These are phyloP conservation scores for Rhizopogon rudus DNA, from an alignment of 768 basidiomycete genomes.

Conservation along the genomic window DNA sequence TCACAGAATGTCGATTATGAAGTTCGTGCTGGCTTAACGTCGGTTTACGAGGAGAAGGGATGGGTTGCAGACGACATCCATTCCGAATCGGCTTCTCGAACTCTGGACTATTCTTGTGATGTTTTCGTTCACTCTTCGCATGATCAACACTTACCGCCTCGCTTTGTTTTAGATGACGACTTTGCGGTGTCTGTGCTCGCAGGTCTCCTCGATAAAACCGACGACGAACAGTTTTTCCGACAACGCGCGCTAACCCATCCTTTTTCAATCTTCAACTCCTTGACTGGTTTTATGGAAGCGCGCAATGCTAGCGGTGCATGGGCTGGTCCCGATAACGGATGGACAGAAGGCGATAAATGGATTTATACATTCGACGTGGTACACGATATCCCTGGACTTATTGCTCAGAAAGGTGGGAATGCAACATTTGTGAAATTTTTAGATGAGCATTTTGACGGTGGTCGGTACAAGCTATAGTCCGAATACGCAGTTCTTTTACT, in stretches of 20 bases:
- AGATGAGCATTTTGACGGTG: slow-evolving; percentile 50
- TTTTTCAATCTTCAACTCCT: slow-evolving; percentile 59
- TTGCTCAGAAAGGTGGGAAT: slow-evolving; percentile 62
- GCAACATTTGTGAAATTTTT: slow-evolving; percentile 59
- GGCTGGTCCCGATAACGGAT: slow-evolving; percentile 69
- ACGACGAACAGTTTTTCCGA: slow-evolving; percentile 45
- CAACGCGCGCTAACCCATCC: slow-evolving; percentile 53
- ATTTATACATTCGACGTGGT: slow-evolving; percentile 78
- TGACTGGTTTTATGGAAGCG: slow-evolving; percentile 80
- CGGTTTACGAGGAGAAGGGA: slow-evolving; percentile 60
- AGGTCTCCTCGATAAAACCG: slow-evolving; percentile 42
- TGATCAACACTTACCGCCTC: not conserved
- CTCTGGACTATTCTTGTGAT: slow-evolving; percentile 72
- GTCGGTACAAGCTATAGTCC: slow-evolving; percentile 21
- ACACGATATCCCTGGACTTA: slow-evolving; percentile 61
- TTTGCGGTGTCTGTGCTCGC: slow-evolving; percentile 68
- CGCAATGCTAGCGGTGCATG: slow-evolving; percentile 61
- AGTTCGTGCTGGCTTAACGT: slow-evolving; percentile 71
- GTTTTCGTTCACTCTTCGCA: slow-evolving; percentile 14
- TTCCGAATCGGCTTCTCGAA: slow-evolving; percentile 75
- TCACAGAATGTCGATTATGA: slow-evolving; percentile 68
- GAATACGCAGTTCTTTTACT: not conserved
- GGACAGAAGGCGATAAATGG: slow-evolving; percentile 82
- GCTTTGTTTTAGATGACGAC: slow-evolving; percentile 57
- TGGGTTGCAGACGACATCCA: slow-evolving; percentile 80